Conservation (phyloP, 2,329 filamentous ascomycete species). For the Kalaharituber pfeilii region DNA sequence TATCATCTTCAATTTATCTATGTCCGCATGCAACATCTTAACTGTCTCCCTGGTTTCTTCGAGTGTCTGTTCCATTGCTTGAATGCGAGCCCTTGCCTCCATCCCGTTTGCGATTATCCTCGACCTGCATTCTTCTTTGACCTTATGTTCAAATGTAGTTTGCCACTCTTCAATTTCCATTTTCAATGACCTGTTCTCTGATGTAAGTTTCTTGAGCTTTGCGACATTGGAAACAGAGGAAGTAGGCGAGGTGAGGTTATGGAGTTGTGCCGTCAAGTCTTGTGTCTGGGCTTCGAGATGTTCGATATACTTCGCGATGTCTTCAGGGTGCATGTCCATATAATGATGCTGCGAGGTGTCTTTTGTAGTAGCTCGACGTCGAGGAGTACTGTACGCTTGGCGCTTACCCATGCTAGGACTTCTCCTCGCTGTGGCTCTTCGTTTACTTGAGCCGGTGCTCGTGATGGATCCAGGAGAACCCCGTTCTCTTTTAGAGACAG, state of each 20-base stretch:
- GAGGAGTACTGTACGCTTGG: background rate
- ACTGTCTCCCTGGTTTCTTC: background rate
- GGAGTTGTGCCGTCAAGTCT: conserved; percentile 17
- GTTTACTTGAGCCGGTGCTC: background rate
- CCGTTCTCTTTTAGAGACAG: background rate
- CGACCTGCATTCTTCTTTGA: conserved; percentile 14
- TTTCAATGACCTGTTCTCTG: conserved; percentile 14
- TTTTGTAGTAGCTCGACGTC: background rate
- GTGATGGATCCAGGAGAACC: background rate
- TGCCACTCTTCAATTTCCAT: conserved; percentile 21
- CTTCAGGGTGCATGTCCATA: conserved; percentile 2
- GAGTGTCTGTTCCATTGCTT: background rate
- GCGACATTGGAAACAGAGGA: conserved; percentile 13
- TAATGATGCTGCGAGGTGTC: background rate
- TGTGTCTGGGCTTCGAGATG: conserved; percentile 20
- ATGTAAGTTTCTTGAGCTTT: conserved; percentile 15
- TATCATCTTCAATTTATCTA: conserved; percentile 9
- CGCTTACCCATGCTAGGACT: background rate
- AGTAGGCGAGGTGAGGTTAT: conserved; percentile 15
- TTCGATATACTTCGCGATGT: conserved; percentile 19
- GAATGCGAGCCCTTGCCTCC: background rate
- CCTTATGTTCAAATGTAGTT: conserved; percentile 16
- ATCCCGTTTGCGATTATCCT: conserved; percentile 8
- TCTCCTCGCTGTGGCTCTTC: background rate
- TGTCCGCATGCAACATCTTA: conserved; percentile 9